A percentile compares a stretch with the other conserved stretches of the same genome.
These are phyloP conservation scores for Xenoacremonium recifei DNA, from an alignment of 2,329 filamentous ascomycete genomes.

Conservation along the genomic window DNA sequence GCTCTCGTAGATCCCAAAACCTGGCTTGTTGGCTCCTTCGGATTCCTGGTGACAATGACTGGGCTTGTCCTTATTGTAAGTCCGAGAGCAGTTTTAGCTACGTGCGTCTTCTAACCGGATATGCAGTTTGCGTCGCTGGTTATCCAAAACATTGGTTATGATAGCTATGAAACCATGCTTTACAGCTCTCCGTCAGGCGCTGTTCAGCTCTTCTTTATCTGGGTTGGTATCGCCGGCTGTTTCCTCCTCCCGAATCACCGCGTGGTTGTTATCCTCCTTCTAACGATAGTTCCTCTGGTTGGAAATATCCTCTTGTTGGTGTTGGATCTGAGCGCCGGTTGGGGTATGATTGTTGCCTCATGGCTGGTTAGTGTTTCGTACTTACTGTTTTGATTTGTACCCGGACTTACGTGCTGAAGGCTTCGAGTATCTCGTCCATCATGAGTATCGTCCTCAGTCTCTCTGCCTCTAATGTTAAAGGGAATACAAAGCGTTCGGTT, in stretches of 20 bases:
- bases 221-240: too few species aligned
- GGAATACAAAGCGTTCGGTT: slow-evolving; percentile 48
- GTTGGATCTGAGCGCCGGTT: slow-evolving; percentile 38
- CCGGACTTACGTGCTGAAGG: slow-evolving; percentile 22
- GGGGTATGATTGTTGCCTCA: slow-evolving; percentile 46
- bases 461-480: slow-evolving; percentile 45
- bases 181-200: too few species aligned
- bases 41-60: slow-evolving; percentile 13
- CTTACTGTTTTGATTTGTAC: too few species aligned
- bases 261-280: too few species aligned
- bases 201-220: too few species aligned
- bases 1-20: slow-evolving; percentile 41
- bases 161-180: too few species aligned
- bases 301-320: slow-evolving; percentile 43
- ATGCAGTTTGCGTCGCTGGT: slow-evolving; percentile 51
- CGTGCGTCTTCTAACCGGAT: too few species aligned
- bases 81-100: too few species aligned
- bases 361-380: slow-evolving; percentile 36
- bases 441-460: slow-evolving; percentile 40
- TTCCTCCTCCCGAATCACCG: too few species aligned
- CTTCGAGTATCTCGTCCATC: slow-evolving; percentile 41
- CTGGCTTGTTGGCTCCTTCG: slow-evolving; percentile 25
- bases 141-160: slow-evolving; percentile 46
- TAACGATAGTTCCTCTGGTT: too few species aligned
- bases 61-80: slow-evolving; percentile 10